A percentile compares a stretch with the other conserved stretches of the same genome.
Conservation (phyloP, 2,329 filamentous ascomycete species). For the Fusarium sp. region DNA sequence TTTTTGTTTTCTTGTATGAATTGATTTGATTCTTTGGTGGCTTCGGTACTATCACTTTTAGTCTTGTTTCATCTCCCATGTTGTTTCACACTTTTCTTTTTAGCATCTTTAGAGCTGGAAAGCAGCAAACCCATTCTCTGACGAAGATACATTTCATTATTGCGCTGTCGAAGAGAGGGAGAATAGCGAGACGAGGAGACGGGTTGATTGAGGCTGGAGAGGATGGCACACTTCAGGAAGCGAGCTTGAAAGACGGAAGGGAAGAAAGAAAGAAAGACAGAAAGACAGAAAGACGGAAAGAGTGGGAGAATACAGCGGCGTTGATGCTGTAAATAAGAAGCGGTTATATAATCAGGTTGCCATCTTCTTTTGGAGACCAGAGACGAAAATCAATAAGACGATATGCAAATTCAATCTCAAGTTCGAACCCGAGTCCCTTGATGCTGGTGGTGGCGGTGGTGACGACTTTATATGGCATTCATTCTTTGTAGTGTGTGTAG, state of each 20-base stretch:
- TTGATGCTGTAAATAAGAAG: constrained; percentile 35
- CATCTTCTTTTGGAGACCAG: constrained; percentile 40
- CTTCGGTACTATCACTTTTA: constrained; percentile 37
- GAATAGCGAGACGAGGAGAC: not conserved
- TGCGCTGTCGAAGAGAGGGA: not conserved
- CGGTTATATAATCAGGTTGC: constrained; percentile 41
- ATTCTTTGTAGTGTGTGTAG: not conserved
- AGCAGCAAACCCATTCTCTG: constrained; percentile 41
- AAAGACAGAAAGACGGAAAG: not conserved
- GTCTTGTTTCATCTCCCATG: constrained; percentile 34
- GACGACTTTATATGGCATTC: not conserved
- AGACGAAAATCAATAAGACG: constrained; percentile 37
- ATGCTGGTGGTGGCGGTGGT: not conserved
- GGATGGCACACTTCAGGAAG: not conserved
- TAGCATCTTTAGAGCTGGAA: constrained; percentile 44
- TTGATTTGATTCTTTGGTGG: constrained; percentile 17
- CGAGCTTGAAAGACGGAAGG: constrained; percentile 7
- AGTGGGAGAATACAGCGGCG: constrained; percentile 5
- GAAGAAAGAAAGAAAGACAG: not conserved
- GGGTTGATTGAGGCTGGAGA: not conserved
- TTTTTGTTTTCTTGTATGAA: constrained; percentile 32
- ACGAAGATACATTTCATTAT: constrained; percentile 39
- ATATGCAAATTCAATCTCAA: constrained; percentile 17
- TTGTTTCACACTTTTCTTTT: constrained; percentile 28
- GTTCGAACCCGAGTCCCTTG: not conserved